Percentiles rank a stretch among this genome's conserved stretches.
phyloP scores from a whole-genome alignment of 257 asterid species.

The Solanum habrochaites region DNA sequence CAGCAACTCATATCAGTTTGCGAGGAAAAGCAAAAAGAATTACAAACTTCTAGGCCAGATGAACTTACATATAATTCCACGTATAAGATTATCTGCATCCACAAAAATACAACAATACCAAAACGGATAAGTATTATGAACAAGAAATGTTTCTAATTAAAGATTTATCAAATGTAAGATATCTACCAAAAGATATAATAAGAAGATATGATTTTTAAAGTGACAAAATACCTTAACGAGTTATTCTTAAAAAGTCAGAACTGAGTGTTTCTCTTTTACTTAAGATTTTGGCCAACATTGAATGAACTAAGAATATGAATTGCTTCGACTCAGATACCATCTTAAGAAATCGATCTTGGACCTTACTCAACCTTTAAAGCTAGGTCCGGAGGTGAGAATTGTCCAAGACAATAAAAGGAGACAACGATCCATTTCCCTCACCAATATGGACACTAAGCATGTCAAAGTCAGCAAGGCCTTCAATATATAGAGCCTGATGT shows the following conservation, averaged over 20 bases:
- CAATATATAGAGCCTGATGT: not conserved
- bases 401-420: not conserved
- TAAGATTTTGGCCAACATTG: not conserved
- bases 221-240: not conserved
- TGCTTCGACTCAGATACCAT: not conserved
- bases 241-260: not conserved
- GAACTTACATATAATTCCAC: constrained; percentile 90
- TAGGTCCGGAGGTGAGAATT: not conserved
- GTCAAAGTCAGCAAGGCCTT: not conserved
- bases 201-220: not conserved
- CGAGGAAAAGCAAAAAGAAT: not conserved
- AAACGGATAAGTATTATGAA: constrained; percentile 5
- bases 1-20: not conserved
- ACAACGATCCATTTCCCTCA: not conserved
- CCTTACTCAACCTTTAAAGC: not conserved
- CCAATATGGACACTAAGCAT: not conserved
- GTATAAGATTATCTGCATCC: constrained; percentile 73
- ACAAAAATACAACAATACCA: constrained; percentile 5
- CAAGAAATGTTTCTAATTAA: not conserved
- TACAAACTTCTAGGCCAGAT: not conserved
- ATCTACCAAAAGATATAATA: not conserved
- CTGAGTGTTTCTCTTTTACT: not conserved
- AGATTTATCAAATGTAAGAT: not conserved
- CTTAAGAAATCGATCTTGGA: not conserved
- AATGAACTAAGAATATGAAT: not conserved